Base-by-base conservation (phyloP, 2,329 filamentous ascomycete genomes). In the Beauveria medogensis region DNA sequence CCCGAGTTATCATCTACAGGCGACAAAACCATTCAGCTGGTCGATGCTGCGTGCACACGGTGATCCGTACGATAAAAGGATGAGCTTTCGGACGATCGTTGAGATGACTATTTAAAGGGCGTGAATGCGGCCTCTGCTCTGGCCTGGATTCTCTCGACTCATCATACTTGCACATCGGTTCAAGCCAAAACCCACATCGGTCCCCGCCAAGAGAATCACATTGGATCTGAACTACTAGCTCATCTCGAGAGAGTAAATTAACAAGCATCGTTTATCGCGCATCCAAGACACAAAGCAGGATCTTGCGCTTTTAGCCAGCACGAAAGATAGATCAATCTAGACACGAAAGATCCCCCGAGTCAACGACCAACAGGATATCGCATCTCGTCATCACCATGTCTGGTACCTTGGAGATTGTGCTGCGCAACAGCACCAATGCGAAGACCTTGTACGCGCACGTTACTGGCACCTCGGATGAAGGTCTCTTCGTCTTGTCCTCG, bases 391-490 rank as follows among this genome's bases (percentile, higher is more conserved):
- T 24, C 24, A 53, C 24, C 55, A 63, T 52, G 58, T 64, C 67
- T 60, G 63, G 63, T n/a, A 60, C 81, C 9, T 75, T 90, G 51
- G 77, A 82, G 56, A 80, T 91, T 62, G 80, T 82, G 12, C 73
- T 92, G 22, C 77, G 81, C 66, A 92, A 92, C 74, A 82, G 83
- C 66, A 88, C 87, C 2, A 74, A 74, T 34, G 86, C 86, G 1
- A 73, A 76, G 57, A 80, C 48, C 54, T 68, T 77, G 34, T 91
- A 83, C 67, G 88, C 85, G 22, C 88, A 90, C 70, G 81, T 94
- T 68, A 92, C 86, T 1, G 89, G 89, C 22, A 66, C 64, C 40
- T 81, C 82, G 20, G 79, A 81, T 69, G 82, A 84, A 66, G 78
- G 78, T 16, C 77, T 86, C 22, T 80, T 87, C 63, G 76, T 92